Evolutionary conservation across 805 yeast genomes (phyloP), one percentile per base, ranked within the genome.

Genomic region (Schwanniomyces vanrijiae): DNA sequence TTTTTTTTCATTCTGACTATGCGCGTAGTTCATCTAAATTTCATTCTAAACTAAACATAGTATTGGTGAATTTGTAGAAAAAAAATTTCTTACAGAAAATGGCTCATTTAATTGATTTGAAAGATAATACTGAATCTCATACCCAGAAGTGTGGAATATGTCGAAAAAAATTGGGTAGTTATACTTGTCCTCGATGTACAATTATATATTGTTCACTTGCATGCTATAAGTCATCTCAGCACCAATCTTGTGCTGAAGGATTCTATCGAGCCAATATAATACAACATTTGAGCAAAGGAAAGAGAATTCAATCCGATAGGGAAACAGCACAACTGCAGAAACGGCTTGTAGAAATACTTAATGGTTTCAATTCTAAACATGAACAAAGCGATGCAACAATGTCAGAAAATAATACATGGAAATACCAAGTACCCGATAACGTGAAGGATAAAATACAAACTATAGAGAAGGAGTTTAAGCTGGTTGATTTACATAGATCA

Each of bases 211-310:
- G 49, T 28, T 43, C 46, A 5, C 20, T 42, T 8, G 25, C 13
- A 9, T 46, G 49, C 25, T 46, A 43, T 33, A 46, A 46, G 13
- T 46, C 49, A 13, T 24, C 43, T 7, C 34, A 33, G 7, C 49
- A 46, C 24, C 9, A 20, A 7, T 14, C 18, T 7, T 46, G 49
- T 34, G 22, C 46, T 13, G 49, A 46, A 37, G 13, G 20, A 5
- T 46, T 46, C 31, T 46, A 46, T 18, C 20, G 24, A 22, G 19
- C 11, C 5, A 46, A 37, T n/a, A 37, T 46, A 5, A 20, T 33
- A 22, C 35, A 46, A 18, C 11, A 14, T 29, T 33, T 42, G 14
- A 11, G 14, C n/a, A 31, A 37, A 18, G 38, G 38, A 5, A 18
- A 37, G 11, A 24, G 24, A 9, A 14, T 31, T 31, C 14, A 22